These are phyloP conservation scores for Thoreauomyces humboldtii DNA, from an alignment of 192 early-diverging fungal genomes.

Conservation along the genomic window DNA sequence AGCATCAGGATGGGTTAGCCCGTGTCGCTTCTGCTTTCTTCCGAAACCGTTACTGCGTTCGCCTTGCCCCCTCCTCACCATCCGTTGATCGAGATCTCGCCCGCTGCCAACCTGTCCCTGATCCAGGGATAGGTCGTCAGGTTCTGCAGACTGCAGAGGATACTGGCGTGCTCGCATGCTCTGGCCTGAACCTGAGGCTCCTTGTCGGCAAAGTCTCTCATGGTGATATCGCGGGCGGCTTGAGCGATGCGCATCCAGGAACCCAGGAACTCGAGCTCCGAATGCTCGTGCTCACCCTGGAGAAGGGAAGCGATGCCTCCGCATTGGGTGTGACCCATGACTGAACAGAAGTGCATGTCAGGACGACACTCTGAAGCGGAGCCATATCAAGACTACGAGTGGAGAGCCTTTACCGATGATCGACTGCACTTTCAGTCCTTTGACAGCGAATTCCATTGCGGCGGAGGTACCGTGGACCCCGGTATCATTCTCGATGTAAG, in stretches of 20 bases:
- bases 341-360: no score
- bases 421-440: constrained; percentile 40
- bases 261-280: constrained; percentile 38
- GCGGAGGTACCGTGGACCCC: constrained; percentile 39
- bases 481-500: constrained; percentile 33
- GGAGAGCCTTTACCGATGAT: no score
- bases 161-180: constrained; percentile 44
- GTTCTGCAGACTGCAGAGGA: constrained; percentile 42
- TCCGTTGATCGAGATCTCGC: constrained; percentile 39
- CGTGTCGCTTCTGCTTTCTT: no score
- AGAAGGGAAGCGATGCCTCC: constrained; percentile 44
- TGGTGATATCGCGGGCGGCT: constrained; percentile 34
- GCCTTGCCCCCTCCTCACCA: no score
- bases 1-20: no score
- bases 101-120: constrained; percentile 22
- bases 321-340: constrained; percentile 47
- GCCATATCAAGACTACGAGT: no score
- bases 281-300: constrained; percentile 18
- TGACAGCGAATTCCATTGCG: constrained; percentile 47
- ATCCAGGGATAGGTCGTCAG: constrained; percentile 44
- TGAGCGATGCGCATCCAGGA: constrained; percentile 47
- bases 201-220: constrained; percentile 30
- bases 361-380: no score
- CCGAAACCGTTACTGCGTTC: no score
- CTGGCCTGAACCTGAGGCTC: constrained; percentile 27